phyloP scores from a whole-genome alignment of 2,329 filamentous ascomycete species.

The Cryphonectria carpinicola region DNA sequence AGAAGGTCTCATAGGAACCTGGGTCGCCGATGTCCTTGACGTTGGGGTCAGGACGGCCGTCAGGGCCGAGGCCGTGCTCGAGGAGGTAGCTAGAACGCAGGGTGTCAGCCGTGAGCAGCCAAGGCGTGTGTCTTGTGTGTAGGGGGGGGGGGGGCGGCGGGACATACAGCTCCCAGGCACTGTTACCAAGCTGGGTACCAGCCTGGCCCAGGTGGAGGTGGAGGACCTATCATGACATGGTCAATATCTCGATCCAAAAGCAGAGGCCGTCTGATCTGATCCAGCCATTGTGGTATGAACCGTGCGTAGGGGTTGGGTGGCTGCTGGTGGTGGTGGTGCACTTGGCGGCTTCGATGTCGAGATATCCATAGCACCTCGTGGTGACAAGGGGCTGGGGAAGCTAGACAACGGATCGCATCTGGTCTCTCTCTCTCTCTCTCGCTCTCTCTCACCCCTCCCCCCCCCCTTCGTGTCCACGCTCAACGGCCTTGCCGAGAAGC shows the following conservation, averaged over 20 bases:
- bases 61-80: slow-evolving; percentile 69
- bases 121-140: slow-evolving; percentile 13
- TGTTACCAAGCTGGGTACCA: slow-evolving; percentile 75
- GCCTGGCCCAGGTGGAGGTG: slow-evolving; percentile 70
- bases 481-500: background rate
- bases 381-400: background rate
- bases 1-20: slow-evolving; percentile 74
- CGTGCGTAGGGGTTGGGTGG: background rate
- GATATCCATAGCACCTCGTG: background rate
- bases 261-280: background rate
- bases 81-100: slow-evolving; percentile 63
- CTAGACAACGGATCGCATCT: slow-evolving; percentile 4
- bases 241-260: slow-evolving; percentile 18
- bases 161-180: slow-evolving; percentile 75
- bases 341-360: background rate
- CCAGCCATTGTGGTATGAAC: background rate
- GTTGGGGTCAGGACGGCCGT: slow-evolving; percentile 67
- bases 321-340: background rate
- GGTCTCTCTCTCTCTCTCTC: background rate
- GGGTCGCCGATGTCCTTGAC: slow-evolving; percentile 61
- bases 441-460: background rate
- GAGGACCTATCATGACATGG: slow-evolving; percentile 52
- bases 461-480: background rate
- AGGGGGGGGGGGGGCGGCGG: slow-evolving; percentile 30
- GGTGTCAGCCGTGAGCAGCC: slow-evolving; percentile 33